phyloP scores from a whole-genome alignment of 1,284 basidiomycete genomes.

The Pyrrhoderma lamaoense region DNA sequence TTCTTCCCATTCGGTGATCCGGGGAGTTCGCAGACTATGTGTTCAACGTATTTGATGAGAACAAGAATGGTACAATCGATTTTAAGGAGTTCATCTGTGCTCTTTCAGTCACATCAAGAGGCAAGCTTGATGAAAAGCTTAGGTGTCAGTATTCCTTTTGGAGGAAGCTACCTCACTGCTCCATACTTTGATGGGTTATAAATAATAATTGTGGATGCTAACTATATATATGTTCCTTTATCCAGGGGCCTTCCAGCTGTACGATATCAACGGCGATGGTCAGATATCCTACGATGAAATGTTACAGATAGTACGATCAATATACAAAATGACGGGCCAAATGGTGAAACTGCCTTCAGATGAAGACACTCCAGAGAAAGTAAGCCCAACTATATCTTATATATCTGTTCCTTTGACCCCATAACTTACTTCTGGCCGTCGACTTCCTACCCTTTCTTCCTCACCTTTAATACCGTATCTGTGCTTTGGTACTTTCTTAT shows the following conservation, averaged over 20 bases:
- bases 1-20: conserved; percentile 99
- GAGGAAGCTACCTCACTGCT: too few species aligned
- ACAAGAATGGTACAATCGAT: conserved; percentile 94
- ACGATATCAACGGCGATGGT: conserved; percentile 98
- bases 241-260: conserved; percentile 97
- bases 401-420: neutral
- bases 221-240: neutral
- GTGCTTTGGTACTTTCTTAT: neutral
- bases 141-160: conserved; percentile 63
- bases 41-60: conserved; percentile 96
- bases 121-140: conserved; percentile 95
- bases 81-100: conserved; percentile 99
- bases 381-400: conserved; percentile 25
- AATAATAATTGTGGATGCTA: too few species aligned
- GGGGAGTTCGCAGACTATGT: conserved; percentile 97
- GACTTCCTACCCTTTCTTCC: neutral
- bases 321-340: conserved; percentile 99
- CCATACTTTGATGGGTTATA: too few species aligned
- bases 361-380: conserved; percentile 99
- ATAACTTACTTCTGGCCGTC: neutral
- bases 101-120: conserved; percentile 89
- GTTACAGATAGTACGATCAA: conserved; percentile 91
- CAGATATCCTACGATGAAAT: conserved; percentile 98
- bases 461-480: neutral
- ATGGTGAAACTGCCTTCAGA: conserved; percentile 98